Evolutionary conservation across 257 asterid genomes (phyloP), one percentile per base, ranked within the genome.

Genomic region (Penstemon newberryi): DNA sequence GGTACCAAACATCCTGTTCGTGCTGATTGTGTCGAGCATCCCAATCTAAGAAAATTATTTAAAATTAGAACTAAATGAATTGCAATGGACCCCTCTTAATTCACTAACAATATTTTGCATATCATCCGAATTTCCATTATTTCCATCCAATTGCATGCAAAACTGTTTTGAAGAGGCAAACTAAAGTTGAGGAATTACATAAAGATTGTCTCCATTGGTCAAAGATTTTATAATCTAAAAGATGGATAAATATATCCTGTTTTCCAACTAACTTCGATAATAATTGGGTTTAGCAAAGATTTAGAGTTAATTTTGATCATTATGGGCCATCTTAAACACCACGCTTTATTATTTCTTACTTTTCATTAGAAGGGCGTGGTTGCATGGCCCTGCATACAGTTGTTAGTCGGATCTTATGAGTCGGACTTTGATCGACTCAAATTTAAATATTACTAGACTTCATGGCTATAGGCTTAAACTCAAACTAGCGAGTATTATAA

Each of bases 1-100:
- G 56, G 75, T 73, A 73, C 75, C 77, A 56, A 75, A 76, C 75
- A 65, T 76, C 45, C 49, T 57, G 9, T 25, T 43, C 38, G 68
- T 50, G 42, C 66, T 70, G 39, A 56, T 75, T 45, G 57, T 33
- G 56, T 56, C 40, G 42, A 55, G 61, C 71, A 10, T 46, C 8
- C 52, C 52, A 6, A 46, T 46, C 52, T 46, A 46, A 46, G 52
- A 46, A 46, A 46, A 7, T 6, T 0, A 8, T n/a, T 46, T 46
- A 7, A 46, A 46, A n/a, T 43, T 61, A 41, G 46, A 12, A 33
- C 33, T 66, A 36, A 62, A 75, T 55, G 15, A 52, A 52, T 25
- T 25, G 2, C 33, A 65, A 57, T 64, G 76, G 80, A 46, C 80
- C 78, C 70, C 18, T 63, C 55, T 45, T 60, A 12, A 43, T 45